A percentile compares a stretch with the other conserved stretches of the same genome.
Evolutionary conservation across 805 yeast species (phyloP).

Genomic region (Metschnikowia lochheadii): DNA sequence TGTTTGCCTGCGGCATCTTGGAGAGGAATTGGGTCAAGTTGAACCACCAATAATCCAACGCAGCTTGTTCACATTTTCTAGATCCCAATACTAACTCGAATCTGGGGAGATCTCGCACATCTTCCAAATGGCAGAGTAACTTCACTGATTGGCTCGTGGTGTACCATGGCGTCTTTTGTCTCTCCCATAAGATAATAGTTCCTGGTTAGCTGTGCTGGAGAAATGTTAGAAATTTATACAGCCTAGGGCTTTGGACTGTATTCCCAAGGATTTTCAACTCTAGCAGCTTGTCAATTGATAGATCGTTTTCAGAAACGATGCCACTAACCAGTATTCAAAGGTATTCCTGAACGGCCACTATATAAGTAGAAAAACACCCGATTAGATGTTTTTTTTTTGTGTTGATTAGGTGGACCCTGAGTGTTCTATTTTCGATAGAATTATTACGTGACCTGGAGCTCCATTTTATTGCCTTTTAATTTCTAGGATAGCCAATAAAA

Average conservation of each 20-base stretch:
- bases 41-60: neutral
- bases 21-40: neutral
- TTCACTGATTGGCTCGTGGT: no score
- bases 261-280: neutral
- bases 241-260: neutral
- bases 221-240: neutral
- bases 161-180: neutral
- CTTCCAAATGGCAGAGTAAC: no score
- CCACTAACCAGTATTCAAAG: no score
- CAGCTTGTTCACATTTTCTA: neutral
- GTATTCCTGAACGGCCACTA: no score
- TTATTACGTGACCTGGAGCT: no score
- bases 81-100: neutral
- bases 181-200: neutral
- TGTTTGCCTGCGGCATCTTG: neutral
- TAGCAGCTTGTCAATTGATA: neutral
- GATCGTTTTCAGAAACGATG: neutral
- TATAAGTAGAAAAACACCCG: no score
- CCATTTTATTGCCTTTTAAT: no score
- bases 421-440: no score
- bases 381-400: no score
- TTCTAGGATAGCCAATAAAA: no score
- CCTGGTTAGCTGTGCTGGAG: neutral
- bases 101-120: neutral
- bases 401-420: no score